Percentiles rank a stretch among this genome's conserved stretches.
Conservation (phyloP, 371 early-diverging fungal species). For the Lichtheimia hyalospora region DNA sequence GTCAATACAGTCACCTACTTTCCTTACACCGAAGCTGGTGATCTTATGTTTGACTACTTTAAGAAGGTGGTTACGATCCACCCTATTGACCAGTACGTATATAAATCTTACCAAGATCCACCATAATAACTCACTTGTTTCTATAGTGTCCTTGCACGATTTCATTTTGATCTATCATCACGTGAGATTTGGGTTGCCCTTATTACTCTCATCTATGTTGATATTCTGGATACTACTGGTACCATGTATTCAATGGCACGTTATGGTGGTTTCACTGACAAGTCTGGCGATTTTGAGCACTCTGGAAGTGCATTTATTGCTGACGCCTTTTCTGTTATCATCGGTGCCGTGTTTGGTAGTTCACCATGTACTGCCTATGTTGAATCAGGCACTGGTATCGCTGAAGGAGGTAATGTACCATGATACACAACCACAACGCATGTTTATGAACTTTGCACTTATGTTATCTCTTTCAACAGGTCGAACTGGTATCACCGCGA, state of each 20-base stretch:
- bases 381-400: slow-evolving; percentile 80
- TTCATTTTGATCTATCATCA: slow-evolving; percentile 62
- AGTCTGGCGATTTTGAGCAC: slow-evolving; percentile 76
- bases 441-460: too few species aligned
- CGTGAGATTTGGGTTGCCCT: slow-evolving; percentile 78
- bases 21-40: slow-evolving; percentile 64
- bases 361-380: slow-evolving; percentile 79
- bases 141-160: slow-evolving; percentile 50
- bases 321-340: slow-evolving; percentile 65
- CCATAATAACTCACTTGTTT: too few species aligned
- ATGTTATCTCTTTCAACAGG: slow-evolving; percentile 9
- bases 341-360: slow-evolving; percentile 72
- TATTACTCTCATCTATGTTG: slow-evolving; percentile 80
- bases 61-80: slow-evolving; percentile 72
- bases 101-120: too few species aligned
- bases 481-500: slow-evolving; percentile 73
- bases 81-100: slow-evolving; percentile 38
- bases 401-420: slow-evolving; percentile 60
- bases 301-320: slow-evolving; percentile 70
- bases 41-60: slow-evolving; percentile 68
- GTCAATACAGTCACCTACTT: slow-evolving; percentile 70
- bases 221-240: slow-evolving; percentile 80
- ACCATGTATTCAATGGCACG: slow-evolving; percentile 81
- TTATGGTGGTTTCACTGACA: slow-evolving; percentile 77
- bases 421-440: too few species aligned